Evolutionary conservation across 192 early-diverging fungal genomes (phyloP).

Genomic region (Umbelopsis vinacea): DNA sequence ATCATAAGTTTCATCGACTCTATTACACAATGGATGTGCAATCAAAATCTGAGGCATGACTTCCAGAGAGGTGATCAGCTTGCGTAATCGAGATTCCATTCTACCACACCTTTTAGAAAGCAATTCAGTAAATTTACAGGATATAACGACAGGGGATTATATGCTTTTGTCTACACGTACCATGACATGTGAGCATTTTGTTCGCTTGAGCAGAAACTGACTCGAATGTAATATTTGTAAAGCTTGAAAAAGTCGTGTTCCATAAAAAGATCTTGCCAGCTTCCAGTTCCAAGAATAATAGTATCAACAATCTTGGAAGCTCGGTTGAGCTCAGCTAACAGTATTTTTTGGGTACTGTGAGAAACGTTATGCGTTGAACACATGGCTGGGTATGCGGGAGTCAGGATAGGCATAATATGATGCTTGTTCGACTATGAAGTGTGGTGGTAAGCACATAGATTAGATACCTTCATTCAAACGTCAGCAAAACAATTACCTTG

Average conservation of each 20-base stretch:
- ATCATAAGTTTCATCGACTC: constrained; percentile 55
- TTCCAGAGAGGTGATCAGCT: constrained; percentile 71
- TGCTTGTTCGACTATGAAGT: constrained; percentile 39
- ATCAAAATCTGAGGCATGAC: constrained; percentile 53
- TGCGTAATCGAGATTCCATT: constrained; percentile 79
- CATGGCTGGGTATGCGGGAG: constrained; percentile 74
- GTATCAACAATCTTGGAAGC: constrained; percentile 30
- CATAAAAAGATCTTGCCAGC: constrained; percentile 36
- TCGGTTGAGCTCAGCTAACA: constrained; percentile 42
- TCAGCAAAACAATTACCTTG: constrained; percentile 30
- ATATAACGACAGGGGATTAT: constrained; percentile 4
- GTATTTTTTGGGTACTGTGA: constrained; percentile 55
- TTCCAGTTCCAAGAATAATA: constrained; percentile 30
- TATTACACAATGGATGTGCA: constrained; percentile 79
- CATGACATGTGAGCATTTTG: constrained; percentile 16
- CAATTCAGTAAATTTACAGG: neutral
- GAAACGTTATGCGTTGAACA: constrained; percentile 77
- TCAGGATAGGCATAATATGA: constrained; percentile 75
- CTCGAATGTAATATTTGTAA: constrained; percentile 37
- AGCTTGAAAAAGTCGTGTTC: constrained; percentile 30
- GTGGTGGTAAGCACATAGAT: too few relatives aligned
- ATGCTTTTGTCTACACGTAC: neutral
- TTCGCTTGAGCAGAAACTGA: constrained; percentile 29
- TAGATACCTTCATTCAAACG: constrained; percentile 21
- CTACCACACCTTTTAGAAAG: constrained; percentile 62